phyloP scores from a whole-genome alignment of 257 asterid genomes.

The Plantago elongata region DNA sequence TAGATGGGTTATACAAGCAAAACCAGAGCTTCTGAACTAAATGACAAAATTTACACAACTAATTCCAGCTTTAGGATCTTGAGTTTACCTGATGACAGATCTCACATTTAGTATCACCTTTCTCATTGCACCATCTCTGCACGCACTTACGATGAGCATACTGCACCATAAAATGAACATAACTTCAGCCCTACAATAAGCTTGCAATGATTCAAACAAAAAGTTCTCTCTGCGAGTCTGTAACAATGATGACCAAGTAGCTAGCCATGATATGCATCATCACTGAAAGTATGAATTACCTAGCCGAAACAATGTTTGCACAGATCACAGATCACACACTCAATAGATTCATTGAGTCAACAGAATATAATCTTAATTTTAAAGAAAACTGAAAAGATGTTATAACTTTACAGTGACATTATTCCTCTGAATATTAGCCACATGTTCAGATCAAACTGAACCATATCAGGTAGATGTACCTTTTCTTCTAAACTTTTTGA shows the following conservation, averaged over 20 bases:
- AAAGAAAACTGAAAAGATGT: background rate
- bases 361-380: background rate
- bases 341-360: background rate
- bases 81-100: conserved; percentile 67
- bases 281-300: no score
- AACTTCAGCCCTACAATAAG: no score
- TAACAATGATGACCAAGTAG: no score
- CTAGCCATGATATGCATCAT: no score
- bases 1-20: background rate
- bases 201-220: no score
- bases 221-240: no score
- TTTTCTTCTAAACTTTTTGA: background rate
- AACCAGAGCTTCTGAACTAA: background rate
- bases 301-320: background rate
- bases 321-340: background rate
- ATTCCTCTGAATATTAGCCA: background rate
- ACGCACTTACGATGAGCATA: conserved; percentile 80
- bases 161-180: conserved; percentile 27
- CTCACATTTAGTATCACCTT: conserved; percentile 82
- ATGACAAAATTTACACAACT: no score
- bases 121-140: conserved; percentile 87
- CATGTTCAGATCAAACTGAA: background rate
- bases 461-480: background rate
- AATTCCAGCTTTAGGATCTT: background rate
- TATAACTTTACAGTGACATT: background rate